Percentiles rank a stretch among this genome's conserved stretches.
These are phyloP conservation scores for Suhomyces kilbournensis DNA, from an alignment of 805 yeast species.

Conservation along the genomic window DNA sequence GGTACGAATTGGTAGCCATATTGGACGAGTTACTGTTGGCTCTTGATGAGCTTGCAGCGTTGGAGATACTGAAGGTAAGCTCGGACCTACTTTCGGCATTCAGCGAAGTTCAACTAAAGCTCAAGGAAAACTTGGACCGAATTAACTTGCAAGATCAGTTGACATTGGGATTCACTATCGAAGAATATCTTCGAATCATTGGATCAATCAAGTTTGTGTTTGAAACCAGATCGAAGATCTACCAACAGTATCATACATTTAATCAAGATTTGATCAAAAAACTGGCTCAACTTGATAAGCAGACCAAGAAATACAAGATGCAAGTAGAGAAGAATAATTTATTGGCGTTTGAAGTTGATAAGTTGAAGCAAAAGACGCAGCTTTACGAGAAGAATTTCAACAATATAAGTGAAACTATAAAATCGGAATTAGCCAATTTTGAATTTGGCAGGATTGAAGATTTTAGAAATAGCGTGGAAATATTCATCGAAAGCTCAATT, in stretches of 20 bases:
- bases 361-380: constrained; percentile 51
- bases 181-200: constrained; percentile 78
- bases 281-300: constrained; percentile 43
- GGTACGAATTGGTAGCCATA: constrained; percentile 67
- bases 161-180: constrained; percentile 81
- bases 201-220: constrained; percentile 73
- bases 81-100: constrained; percentile 66
- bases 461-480: constrained; percentile 85
- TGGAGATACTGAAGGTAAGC: constrained; percentile 70
- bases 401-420: constrained; percentile 63
- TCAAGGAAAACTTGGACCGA: constrained; percentile 72
- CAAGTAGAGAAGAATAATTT: constrained; percentile 61
- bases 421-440: constrained; percentile 62
- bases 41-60: constrained; percentile 58
- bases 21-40: constrained; percentile 62
- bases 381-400: constrained; percentile 59
- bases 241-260: constrained; percentile 39
- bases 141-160: constrained; percentile 81
- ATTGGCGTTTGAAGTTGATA: constrained; percentile 57
- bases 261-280: constrained; percentile 46
- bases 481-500: constrained; percentile 83
- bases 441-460: constrained; percentile 77
- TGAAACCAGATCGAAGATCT: constrained; percentile 65
- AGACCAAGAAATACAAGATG: constrained; percentile 40
- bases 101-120: constrained; percentile 65